Conservation (phyloP, 1,284 basidiomycete species). For the Mycosarcoma mackinlayi region DNA sequence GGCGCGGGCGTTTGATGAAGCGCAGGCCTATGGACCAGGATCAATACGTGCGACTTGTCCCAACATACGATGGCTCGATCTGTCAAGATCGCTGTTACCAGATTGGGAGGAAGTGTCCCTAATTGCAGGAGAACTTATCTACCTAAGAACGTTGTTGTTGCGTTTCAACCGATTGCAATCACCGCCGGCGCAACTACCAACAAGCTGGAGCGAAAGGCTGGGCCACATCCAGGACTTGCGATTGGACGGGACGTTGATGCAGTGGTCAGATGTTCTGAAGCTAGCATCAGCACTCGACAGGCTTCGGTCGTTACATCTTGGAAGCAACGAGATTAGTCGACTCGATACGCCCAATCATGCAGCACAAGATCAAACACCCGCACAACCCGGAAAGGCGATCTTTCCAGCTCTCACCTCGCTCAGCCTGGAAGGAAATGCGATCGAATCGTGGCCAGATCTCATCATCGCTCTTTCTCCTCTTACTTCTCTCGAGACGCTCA, state of each 20-base stretch:
- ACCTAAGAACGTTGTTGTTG: slow-evolving; percentile 77
- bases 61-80: slow-evolving; percentile 80
- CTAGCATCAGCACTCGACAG: slow-evolving; percentile 74
- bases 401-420: slow-evolving; percentile 72
- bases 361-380: background rate
- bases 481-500: slow-evolving; percentile 75
- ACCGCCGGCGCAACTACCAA: slow-evolving; percentile 57
- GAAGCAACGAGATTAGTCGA: slow-evolving; percentile 76
- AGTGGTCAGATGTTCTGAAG: slow-evolving; percentile 75
- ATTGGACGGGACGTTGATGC: slow-evolving; percentile 78
- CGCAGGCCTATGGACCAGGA: slow-evolving; percentile 71
- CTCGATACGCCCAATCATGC: background rate
- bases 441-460: slow-evolving; percentile 75
- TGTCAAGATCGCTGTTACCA: slow-evolving; percentile 81
- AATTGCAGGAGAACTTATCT: slow-evolving; percentile 76
- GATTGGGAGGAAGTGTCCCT: slow-evolving; percentile 78
- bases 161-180: slow-evolving; percentile 65
- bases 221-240: slow-evolving; percentile 75
- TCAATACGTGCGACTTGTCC: slow-evolving; percentile 75
- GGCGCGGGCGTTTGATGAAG: slow-evolving; percentile 72
- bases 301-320: slow-evolving; percentile 78
- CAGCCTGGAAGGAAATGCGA: slow-evolving; percentile 80
- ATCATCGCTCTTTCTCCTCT: slow-evolving; percentile 72
- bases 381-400: background rate
- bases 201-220: slow-evolving; percentile 71